Base-by-base conservation (phyloP, 129 eudicot genomes). In the Artemisia tridentata region DNA sequence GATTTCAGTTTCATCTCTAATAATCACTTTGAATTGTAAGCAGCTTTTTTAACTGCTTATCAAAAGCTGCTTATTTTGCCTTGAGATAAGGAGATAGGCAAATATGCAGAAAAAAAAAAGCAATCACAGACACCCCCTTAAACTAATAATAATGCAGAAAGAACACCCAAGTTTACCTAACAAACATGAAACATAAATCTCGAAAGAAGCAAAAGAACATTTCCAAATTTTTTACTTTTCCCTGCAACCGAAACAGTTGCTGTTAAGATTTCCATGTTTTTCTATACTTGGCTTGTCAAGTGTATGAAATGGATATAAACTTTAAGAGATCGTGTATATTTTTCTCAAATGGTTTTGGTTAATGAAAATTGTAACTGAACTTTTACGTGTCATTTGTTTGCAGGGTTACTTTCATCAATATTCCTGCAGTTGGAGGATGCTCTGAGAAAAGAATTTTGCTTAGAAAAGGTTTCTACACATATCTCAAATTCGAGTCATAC, bases 361-460 rank as follows among this genome's bases (percentile, higher is more conserved):
- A 17, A 56, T 45, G 45, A 56, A 45, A 59, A 8, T 66, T 7
- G 11, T 75, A 58, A 50, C 31, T 9, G n/a, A 54, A 11, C 3
- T 20, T 51, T 23, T 5, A 38, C 21, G 60, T 14, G 61, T 48
- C 38, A 67, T 75, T 21, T 60, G 57, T 69, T 76, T 79, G 86
- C 88, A 90, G 95, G 88, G 67, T 66, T 71, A 69, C 81, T 87
- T 29, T 48, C 82, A 2, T 67, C 69, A 19, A 56, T 84, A 62
- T 83, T 93, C 62, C 73, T 64, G 65, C 83, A 76, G 54, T 73
- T 93, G 67, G 96, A 93, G 80, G 84, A 77, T 52, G 41, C 67
- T 34, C 66, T 93, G 77, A 87, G 53, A 77, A 75, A 52, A 52
- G 72, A 78, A 57, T 90, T 84, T 75, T 65, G 86, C 66, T 68